Percentiles rank a stretch among this genome's conserved stretches.
These are phyloP conservation scores for Exserohilum rostratum DNA, from an alignment of 2,329 filamentous ascomycete species.

Conservation along the genomic window DNA sequence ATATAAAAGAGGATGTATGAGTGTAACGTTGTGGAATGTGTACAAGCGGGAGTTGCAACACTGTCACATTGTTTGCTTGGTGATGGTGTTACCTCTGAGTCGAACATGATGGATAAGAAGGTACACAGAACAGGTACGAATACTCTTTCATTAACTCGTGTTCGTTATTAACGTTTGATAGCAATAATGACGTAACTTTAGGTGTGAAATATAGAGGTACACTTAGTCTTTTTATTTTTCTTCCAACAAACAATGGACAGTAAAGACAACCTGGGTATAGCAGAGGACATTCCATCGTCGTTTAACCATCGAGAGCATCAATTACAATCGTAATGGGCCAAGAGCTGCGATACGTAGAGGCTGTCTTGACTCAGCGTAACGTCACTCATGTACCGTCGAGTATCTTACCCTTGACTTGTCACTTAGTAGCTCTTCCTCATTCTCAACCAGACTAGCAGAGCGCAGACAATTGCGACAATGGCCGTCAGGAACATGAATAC, in stretches of 20 bases:
- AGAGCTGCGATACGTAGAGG: not conserved
- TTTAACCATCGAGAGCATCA: not conserved
- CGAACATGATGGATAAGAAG: not conserved
- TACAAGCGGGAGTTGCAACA: not conserved
- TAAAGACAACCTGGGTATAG: not conserved
- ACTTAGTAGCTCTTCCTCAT: slow-evolving; percentile 19
- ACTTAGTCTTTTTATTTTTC: no score
- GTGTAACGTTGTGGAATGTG: no score
- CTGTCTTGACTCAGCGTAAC: not conserved
- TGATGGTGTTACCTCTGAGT: not conserved
- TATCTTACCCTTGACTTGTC: not conserved
- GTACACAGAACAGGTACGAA: not conserved
- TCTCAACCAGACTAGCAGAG: slow-evolving; percentile 14
- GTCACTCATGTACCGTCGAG: not conserved
- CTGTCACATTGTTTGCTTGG: not conserved
- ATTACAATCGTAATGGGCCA: not conserved
- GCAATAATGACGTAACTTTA: not conserved
- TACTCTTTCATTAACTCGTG: not conserved
- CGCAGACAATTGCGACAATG: slow-evolving; percentile 18
- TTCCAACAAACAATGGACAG: not conserved
- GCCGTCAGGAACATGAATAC: slow-evolving; percentile 36
- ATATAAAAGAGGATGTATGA: not conserved
- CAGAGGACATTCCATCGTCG: not conserved
- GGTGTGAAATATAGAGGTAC: no score
- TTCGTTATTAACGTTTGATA: not conserved